Evolutionary conservation across 352 stramenopile species (phyloP), one percentile per base, ranked within the genome.

Genomic region (Paralagenidium karlingii): DNA sequence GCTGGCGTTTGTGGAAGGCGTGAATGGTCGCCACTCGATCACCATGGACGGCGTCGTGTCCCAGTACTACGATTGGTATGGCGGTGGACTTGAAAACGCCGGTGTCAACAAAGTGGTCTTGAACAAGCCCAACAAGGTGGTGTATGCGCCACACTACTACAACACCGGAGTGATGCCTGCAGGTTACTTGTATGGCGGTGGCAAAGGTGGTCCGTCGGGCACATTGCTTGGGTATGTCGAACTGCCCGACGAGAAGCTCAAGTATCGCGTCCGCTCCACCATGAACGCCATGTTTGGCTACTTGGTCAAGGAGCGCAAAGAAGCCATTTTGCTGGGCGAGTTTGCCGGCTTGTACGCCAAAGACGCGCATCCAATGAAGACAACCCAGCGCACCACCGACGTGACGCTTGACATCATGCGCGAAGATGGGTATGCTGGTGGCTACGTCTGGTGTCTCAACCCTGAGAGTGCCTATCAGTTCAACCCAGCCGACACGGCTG

Each of bases 391-490:
- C 20, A 63, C 58, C 21, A 81, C 63, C 1, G 73, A 89, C 39
- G 69, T 75, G 13, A 71, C 68, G 10, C 71, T 86, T 20, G 51
- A 80, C 6, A 41, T 67, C 5, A 79, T 81, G 56, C 27, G 82
- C 8, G 52, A 71, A 38, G 43, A 59, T 2, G 51, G 53, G 0
- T 75, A 76, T 24, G 68, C 67, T 0, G 71, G 71, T 13, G 69
- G 66, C 3, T 86, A 81, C 50, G 79, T 86, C 63, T 86, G 71
- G 71, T 82, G 66, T 8, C 52, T 86, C 3, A 86, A 86, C 34
- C 71, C 71, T 0, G 71, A 83, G 52, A 78, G 60, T 53, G 71
- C 66, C 33, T 86, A 86, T 50, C 61, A 78, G 50, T 82, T 58
- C 56, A 85, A 85, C 36, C 71, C 71, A 0, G 63, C 70, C 8